Evolutionary conservation across 2,329 filamentous ascomycete genomes (phyloP), one percentile per base, ranked within the genome.

Genomic region (Colletotrichum eremochloae): DNA sequence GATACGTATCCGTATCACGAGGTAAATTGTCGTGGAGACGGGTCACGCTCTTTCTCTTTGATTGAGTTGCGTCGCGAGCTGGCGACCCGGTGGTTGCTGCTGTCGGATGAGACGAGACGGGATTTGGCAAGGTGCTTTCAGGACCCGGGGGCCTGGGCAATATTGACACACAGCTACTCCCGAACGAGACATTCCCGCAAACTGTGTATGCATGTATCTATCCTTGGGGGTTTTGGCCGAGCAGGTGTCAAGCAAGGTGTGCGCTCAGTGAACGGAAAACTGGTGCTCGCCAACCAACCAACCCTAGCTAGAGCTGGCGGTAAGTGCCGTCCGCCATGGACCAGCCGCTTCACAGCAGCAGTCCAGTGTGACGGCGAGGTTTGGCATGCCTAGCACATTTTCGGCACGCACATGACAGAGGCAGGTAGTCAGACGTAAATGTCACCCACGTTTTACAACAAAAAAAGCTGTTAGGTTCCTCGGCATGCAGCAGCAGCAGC

Each of bases 1-100:
- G 66, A 69, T 68, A 72, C 66, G 65, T 69, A 63, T 63, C 42
- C 66, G 65, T 69, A 63, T 68, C 48, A 55, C 57, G 46, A 63
- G 42, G 66, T 46, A 65, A 72, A 61, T 64, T 40, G 40, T 64
- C 66, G 69, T 64, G 52, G 60, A 55, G 69, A 53, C 46, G 48
- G 69, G 46, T 24, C n/a, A 40, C 20, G 24, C 15, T 44, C 29
- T 31, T 12, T 44, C 24, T 15, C 36, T 56, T 53, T 48, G 29
- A 50, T n/a, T 50, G 31, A 38, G 52, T 12, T 60, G 58, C 44
- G 31, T 53, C 29, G n/a, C 33, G 42, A 24, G 38, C 52, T 53
- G 53, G 33, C 58, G 24, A 33, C 50, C 20, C 29, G 24, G 60
- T 24, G 48, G 44, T 18, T n/a, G n/a, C n/a, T 31, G 36, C 36